A percentile compares a stretch with the other conserved stretches of the same genome.
These are phyloP conservation scores for Solanum paucissectum DNA, from an alignment of 257 asterid species.

Conservation along the genomic window DNA sequence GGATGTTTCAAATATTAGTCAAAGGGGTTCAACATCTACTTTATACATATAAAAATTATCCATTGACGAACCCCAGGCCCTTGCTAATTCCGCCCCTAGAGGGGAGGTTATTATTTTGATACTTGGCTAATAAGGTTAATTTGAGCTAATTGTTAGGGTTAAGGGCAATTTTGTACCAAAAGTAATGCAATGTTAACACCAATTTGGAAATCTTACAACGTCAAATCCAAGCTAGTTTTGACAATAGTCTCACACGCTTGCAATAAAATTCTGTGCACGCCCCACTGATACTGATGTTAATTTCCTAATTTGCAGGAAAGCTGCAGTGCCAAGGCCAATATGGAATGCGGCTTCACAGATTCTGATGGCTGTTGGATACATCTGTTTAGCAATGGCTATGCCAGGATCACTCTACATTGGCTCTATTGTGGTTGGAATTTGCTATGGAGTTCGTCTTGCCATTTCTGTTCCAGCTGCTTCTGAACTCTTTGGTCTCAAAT, in stretches of 20 bases:
- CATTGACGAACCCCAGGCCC: not conserved
- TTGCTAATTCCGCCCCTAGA: not conserved
- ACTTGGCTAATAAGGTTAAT: not conserved
- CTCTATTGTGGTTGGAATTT: conserved; percentile 30
- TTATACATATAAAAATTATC: too few species aligned
- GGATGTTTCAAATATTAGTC: not conserved
- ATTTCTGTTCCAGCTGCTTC: conserved; percentile 38
- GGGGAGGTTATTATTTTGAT: not conserved
- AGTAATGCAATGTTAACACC: not conserved
- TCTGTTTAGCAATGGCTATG: conserved; percentile 25
- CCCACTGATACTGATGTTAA: not conserved
- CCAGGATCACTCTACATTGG: conserved; percentile 42
- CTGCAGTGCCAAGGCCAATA: conserved; percentile 36
- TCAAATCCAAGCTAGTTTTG: not conserved
- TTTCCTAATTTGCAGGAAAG: conserved; percentile 12
- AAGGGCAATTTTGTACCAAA: too few species aligned
- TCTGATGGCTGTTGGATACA: conserved; percentile 33
- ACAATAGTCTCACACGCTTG: not conserved
- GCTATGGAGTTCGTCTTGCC: conserved; percentile 39
- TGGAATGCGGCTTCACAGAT: conserved; percentile 43
- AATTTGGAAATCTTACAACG: not conserved
- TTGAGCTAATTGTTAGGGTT: too few species aligned
- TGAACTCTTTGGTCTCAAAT: conserved; percentile 36
- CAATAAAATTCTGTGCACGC: not conserved
- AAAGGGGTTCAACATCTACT: too few species aligned